Evolutionary conservation across 2,329 filamentous ascomycete genomes (phyloP), one percentile per base, ranked within the genome.

Genomic region (Gnomoniopsis sp.): DNA sequence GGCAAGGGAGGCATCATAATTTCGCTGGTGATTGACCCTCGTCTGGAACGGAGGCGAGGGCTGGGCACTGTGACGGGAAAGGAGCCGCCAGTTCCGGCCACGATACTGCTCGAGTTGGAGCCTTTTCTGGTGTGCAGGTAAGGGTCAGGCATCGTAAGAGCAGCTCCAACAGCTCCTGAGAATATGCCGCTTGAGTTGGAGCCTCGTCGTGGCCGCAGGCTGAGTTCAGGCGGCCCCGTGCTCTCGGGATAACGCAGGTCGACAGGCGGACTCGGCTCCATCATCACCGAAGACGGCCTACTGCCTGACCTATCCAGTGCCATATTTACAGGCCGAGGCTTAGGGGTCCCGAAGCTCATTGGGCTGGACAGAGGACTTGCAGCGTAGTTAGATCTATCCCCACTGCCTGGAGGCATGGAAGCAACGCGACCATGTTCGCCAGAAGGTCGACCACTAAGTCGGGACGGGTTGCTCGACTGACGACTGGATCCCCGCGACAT

Each of bases 401-500:
- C 56, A 23, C 49, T 46, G 14, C 53, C 49, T 11, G 43, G 49
- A 8, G 38, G n/a, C 6, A 38, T 21, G 10, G 53, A 14, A 2
- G 36, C 46, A 38, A 36, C 54, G 12, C 41, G 43, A 21, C 23
- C 21, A 11, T 43, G 47, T 12, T 50, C 55, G 34, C 22, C 64
- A 11, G 71, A 73, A 21, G 63, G 63, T 23, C 49, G n/a, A 64
- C 51, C 52, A 55, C 58, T 53, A 65, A 53, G 66, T 66, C 7
- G 65, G 65, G 50, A 66, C 68, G 55, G 58, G 61, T 53, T 55
- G 54, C 55, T 58, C 0, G 75, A 75, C 53, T 78, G 72, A 11
- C 72, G 69, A 46, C 79, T 79, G 0, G 73, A 65, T 60, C 80
- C 69, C 3, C 79, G 75, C 1, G 77, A 78, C 77, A 82, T 80